Evolutionary conservation across 768 basidiomycete genomes (phyloP), one percentile per base, ranked within the genome.

Genomic region (Calocera viscosa): DNA sequence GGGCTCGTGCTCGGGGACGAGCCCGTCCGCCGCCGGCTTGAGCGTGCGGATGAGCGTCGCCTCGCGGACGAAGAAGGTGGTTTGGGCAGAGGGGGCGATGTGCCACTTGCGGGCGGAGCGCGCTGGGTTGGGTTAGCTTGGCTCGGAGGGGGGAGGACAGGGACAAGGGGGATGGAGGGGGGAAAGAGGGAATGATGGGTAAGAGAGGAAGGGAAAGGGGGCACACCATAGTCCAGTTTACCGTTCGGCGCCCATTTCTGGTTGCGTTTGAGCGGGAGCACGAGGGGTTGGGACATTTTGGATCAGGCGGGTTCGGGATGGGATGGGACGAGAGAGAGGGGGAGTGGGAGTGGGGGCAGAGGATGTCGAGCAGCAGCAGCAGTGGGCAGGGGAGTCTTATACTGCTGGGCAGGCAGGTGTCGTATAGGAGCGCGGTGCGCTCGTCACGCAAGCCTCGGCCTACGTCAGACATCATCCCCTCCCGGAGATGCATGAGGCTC

Each of bases 41-140:
- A 47, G 19, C 3, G 43, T 47, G 24, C 43, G 43, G 5, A 47
- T 47, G 43, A 47, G 43, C 8, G 24, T 17, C 7, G 3, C 43
- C 16, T 66, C 65, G 22, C 49, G 65, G 22, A 24, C 43, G 65
- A 32, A 66, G 43, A 53, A 34, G 8, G 40, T 32, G 14, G 43
- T 49, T 16, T 66, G 35, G 7, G 26, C n/a, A 14, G 65, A 28
- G 30, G 40, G 65, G n/a, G 28, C 5, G 47, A 66, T 66, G n/a
- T 47, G 28, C 65, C 65, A 66, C 32, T 66, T 66, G 16, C 43
- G 39, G 12, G 26, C 65, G 26, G 65, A 66, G 43, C 65, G 65
- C 10, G 65, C 65, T 47, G 43, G 7, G 63, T 66, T 24, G 14
- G 14, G 39, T 26, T 34, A 22, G 49, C n/a, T n/a, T n/a, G n/a